Base-by-base conservation (phyloP, 257 asterid species). In the Solanum rostratum region DNA sequence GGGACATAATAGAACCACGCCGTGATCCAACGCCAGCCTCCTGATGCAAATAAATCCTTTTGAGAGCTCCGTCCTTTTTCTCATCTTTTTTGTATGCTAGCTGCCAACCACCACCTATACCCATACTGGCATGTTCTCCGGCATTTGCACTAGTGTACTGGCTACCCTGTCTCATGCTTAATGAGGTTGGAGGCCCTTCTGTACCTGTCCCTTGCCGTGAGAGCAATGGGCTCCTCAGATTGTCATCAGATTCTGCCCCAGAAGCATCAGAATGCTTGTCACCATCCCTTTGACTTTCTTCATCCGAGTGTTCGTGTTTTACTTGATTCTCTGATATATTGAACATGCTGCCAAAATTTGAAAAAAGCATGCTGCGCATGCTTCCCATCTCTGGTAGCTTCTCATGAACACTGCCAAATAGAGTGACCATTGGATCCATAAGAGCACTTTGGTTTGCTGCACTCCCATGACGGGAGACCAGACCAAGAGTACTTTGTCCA, bases 21-120 rank as follows among this genome's bases (percentile, higher is more conserved):
- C 95, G 87, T 2, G 98, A 92, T 68, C 89, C 95, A 6, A 91
- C 80, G 49, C 89, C 91, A 43, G 92, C 90, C 85, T 95, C 99
- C 84, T 95, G 98, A 87, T 92, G 98, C 78, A 97, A 87, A 88
- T 89, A 95, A 73, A 97, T 97, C 91, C 97, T 95, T 89, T 91
- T 94, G 30, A 97, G 92, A 20, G 94, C 93, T 6, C 94, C 92
- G 6, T 89, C 86, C 33, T 80, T 90, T 24, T 89, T 91, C 74
- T 94, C 95, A n/a, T 97, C 99, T 71, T 94, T 94, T 59, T 87
- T 92, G 62, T 97, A 97, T 0, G 99, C 99, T 63, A 97, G 88
- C 86, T 95, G 97, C 99, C 99, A 97, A 49, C 99, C 99, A 10
- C 98, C 97, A 18, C 99, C 99, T 6, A 97, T 95, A 8, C 98